Conservation (phyloP, 192 early-diverging fungal genomes). For the Backusella westeae region DNA sequence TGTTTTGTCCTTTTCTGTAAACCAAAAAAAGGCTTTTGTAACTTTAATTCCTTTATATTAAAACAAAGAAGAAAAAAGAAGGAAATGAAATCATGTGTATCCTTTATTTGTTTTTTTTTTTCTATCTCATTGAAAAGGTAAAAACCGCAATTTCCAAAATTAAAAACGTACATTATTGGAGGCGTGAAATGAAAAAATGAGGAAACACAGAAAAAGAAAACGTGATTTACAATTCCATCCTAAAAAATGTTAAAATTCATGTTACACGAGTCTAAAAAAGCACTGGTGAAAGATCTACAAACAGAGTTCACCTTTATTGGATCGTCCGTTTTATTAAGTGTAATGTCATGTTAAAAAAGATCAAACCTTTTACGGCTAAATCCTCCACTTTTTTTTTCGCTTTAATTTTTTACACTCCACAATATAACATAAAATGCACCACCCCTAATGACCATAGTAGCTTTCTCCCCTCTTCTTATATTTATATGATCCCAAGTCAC, state of each 20-base stretch:
- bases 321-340: constrained; percentile 14
- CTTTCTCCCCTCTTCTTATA: not conserved
- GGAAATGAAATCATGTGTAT: not conserved
- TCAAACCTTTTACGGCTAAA: constrained; percentile 17
- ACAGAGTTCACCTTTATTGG: constrained; percentile 5
- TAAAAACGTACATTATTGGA: not conserved
- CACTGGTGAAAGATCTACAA: not conserved
- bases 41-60: not conserved
- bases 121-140: not conserved
- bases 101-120: constrained; percentile 5
- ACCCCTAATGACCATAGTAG: not conserved
- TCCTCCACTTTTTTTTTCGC: constrained; percentile 7
- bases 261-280: constrained; percentile 9
- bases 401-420: constrained; percentile 9
- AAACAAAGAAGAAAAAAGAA: not conserved
- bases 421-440: not conserved
- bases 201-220: constrained; percentile 7
- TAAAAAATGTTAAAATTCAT: constrained; percentile 9
- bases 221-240: not conserved
- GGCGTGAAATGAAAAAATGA: constrained; percentile 5
- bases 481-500: not conserved
- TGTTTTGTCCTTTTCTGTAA: not conserved
- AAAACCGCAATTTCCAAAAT: not conserved
- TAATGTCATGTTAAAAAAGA: constrained; percentile 8
- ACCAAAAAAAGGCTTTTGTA: not conserved